Base-by-base conservation (phyloP, 192 early-diverging fungal genomes). In the Podila minutissima region DNA sequence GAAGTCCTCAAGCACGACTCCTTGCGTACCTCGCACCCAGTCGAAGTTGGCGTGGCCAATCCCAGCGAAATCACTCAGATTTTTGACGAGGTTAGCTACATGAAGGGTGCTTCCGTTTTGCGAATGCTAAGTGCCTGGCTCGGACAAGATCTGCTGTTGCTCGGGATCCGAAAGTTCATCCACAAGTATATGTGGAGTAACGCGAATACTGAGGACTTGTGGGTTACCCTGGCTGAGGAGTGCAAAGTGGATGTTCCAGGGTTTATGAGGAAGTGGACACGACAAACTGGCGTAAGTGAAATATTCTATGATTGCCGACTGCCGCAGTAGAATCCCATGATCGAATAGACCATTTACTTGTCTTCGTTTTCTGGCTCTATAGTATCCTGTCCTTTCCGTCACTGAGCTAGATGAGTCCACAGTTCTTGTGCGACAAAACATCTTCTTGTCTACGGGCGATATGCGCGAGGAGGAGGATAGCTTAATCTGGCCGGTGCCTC, bases 41-140 rank as follows among this genome's bases (percentile, higher is more conserved):
- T 97, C 68, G 87, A 95, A 57, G 94, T 97, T 1, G 82, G 83
- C 5, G 91, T 96, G 48, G 85, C 83, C 32, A 85, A 88, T 53
- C 86, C 92, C 22, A 84, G 89, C 24, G 93, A 97, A 57, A 93
- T 97, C 59, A 77, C 82, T 49, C 92, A 97, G 85, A 94, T 97
- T 41, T 97, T 97, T 64, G 95, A 96, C 73, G 91, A 93, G 24
- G 93, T 96, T 71, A 89, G 88, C 20, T 96, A 96, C 88, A 89
- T 84, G 81, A 96, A 96, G 77, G 95, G 95, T 4, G 92, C 92
- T 17, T 86, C 88, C 17, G 90, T 94, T 22, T 92, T 96, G 71
- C 89, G 95, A 61, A 95, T 96, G 95, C 83, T 96, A 31, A 86
- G 86, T 59, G 83, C 88, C 7, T 87, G 88, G 73, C 41, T 91